A percentile compares a stretch with the other conserved stretches of the same genome.
phyloP scores from a whole-genome alignment of 441 rosid genomes.

The Gossypium aridum region DNA sequence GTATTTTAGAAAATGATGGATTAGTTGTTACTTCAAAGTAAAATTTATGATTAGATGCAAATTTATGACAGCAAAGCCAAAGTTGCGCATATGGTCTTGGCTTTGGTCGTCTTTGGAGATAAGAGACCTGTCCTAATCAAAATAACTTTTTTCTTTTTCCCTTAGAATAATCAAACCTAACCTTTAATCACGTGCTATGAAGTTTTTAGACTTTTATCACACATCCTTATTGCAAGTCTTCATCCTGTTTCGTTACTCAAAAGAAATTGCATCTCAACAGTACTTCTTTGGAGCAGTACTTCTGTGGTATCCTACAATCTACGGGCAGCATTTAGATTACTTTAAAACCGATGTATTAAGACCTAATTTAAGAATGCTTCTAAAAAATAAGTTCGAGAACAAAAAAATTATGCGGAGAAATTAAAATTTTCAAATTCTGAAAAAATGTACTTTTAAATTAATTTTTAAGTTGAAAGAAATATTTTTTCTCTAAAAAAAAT shows the following conservation, averaged over 20 bases:
- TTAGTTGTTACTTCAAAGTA: too few relatives aligned
- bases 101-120: not conserved
- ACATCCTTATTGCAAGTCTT: not conserved
- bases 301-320: too few relatives aligned
- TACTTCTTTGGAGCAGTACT: not conserved
- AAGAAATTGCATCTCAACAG: not conserved
- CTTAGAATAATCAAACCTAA: too few relatives aligned
- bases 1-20: too few relatives aligned
- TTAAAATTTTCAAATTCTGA: too few relatives aligned
- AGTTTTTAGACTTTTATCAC: not conserved
- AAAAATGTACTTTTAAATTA: too few relatives aligned
- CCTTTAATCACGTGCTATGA: not conserved
- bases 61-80: not conserved
- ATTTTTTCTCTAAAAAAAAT: too few relatives aligned
- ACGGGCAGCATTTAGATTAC: too few relatives aligned
- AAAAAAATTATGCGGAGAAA: too few relatives aligned
- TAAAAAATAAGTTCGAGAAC: rapidly evolving
- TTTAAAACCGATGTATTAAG: too few relatives aligned
- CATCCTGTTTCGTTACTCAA: not conserved
- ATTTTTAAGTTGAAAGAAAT: too few relatives aligned
- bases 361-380: too few relatives aligned
- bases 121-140: not conserved
- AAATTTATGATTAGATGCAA: not conserved
- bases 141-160: not conserved
- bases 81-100: not conserved